Evolutionary conservation across 169 alveolate genomes (phyloP).

Genomic region (Plasmodium cynomolgi): DNA sequence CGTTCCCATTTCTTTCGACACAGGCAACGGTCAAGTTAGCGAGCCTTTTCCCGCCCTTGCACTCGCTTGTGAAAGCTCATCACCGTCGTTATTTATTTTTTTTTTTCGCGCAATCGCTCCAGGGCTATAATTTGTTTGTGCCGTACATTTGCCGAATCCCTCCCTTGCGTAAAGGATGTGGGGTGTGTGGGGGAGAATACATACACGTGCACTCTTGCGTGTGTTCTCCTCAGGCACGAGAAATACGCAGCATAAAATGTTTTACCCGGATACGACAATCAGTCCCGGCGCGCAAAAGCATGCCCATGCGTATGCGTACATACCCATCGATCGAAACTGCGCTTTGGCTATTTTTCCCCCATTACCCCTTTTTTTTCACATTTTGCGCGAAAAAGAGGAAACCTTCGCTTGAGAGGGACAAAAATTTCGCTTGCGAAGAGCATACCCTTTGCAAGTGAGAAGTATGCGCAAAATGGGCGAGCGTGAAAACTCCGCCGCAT

Average conservation of each 20-base stretch:
- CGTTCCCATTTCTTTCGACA: neutral
- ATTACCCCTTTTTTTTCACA: neutral
- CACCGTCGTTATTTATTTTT: neutral
- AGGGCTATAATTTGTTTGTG: neutral
- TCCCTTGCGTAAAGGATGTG: neutral
- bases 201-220: neutral
- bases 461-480: neutral
- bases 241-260: neutral
- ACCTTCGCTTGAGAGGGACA: neutral
- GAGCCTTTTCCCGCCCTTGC: neutral
- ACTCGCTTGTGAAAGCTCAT: neutral
- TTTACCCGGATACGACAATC: neutral
- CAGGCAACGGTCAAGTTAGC: neutral
- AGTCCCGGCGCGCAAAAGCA: neutral
- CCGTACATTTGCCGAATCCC: neutral
- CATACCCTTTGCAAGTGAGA: neutral
- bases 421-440: neutral
- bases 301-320: neutral
- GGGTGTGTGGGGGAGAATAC: neutral
- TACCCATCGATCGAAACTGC: neutral
- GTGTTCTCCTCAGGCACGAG: neutral
- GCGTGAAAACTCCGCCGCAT: neutral
- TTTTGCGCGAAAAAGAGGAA: slow-evolving; percentile 6
- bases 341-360: neutral
- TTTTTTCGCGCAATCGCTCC: neutral